Percentiles rank a stretch among this genome's conserved stretches.
These are phyloP conservation scores for Thelephora terrestris DNA, from an alignment of 1,284 basidiomycete genomes.

Conservation along the genomic window DNA sequence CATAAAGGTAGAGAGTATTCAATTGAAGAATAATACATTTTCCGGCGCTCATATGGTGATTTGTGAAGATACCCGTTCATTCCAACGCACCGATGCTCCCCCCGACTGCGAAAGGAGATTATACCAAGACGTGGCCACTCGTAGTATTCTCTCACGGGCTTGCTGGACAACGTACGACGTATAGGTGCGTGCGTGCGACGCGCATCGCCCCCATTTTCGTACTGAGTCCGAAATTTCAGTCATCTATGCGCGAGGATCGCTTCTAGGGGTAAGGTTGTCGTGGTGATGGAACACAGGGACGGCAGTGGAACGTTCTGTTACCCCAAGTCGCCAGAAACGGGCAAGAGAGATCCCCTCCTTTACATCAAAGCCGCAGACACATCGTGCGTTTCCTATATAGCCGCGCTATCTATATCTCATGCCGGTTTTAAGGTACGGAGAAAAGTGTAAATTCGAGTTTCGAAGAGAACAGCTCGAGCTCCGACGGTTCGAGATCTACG, in stretches of 20 bases:
- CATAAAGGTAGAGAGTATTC: conserved; percentile 15
- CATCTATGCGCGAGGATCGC: conserved; percentile 64
- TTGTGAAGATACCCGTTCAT: conserved; percentile 44
- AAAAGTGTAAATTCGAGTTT: conserved; percentile 10
- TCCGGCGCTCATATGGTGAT: not conserved
- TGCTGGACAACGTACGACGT: conserved; percentile 62
- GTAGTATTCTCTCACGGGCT: conserved; percentile 78
- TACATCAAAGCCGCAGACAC: conserved; percentile 19
- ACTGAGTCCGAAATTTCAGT: conserved; percentile 24
- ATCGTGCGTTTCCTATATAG: conserved; percentile 10
- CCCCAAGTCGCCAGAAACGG: conserved; percentile 23
- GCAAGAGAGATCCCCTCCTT: conserved; percentile 10
- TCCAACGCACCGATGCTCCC: conserved; percentile 42
- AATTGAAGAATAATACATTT: not conserved
- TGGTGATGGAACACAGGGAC: conserved; percentile 72
- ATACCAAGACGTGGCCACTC: conserved; percentile 45
- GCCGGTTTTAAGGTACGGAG: not conserved
- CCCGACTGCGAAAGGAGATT: conserved; percentile 16
- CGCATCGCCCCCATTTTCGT: not conserved
- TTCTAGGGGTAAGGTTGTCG: conserved; percentile 63
- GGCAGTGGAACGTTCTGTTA: conserved; percentile 48
- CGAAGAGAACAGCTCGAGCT: conserved; percentile 57
- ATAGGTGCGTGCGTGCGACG: conserved; percentile 36
- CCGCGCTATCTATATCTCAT: not conserved
- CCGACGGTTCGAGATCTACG: conserved; percentile 57